phyloP scores from a whole-genome alignment of 768 basidiomycete genomes.

The Lactarius tabidus region DNA sequence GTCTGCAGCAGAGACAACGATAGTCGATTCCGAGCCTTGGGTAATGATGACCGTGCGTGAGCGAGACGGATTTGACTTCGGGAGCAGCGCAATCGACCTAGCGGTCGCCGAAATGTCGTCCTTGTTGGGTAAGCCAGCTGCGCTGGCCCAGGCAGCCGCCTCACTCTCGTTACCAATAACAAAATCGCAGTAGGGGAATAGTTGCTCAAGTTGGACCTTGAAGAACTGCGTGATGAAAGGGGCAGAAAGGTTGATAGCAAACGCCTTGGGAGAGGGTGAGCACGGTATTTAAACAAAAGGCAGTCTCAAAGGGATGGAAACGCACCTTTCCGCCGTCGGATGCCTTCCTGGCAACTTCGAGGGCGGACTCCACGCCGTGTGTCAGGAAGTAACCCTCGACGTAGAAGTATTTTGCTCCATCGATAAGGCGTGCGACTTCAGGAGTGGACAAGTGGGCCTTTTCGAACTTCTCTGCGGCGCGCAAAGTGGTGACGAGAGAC shows the following conservation, averaged over 20 bases:
- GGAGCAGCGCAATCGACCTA: conserved; percentile 63
- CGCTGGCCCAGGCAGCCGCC: conserved; percentile 79
- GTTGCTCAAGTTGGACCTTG: conserved; percentile 67
- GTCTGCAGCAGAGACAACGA: conserved; percentile 61
- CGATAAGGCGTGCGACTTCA: conserved; percentile 68
- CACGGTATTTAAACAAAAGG: background rate
- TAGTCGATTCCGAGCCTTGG: conserved; percentile 76
- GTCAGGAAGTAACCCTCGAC: conserved; percentile 94
- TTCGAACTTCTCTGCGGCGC: conserved; percentile 87
- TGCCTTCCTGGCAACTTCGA: conserved; percentile 75
- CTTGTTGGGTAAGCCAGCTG: conserved; percentile 62
- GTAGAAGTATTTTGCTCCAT: conserved; percentile 83
- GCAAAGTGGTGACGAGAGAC: conserved; percentile 89
- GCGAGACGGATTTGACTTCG: conserved; percentile 71
- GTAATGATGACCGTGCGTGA: conserved; percentile 88
- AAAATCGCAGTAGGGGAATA: conserved; percentile 83
- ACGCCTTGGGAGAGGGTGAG: conserved; percentile 49
- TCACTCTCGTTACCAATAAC: conserved; percentile 97
- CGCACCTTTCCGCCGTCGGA: conserved; percentile 70
- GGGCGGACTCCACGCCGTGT: conserved; percentile 71
- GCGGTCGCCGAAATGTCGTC: conserved; percentile 62
- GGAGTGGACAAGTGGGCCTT: conserved; percentile 74
- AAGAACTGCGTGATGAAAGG: conserved; percentile 98
- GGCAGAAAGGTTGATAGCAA: conserved; percentile 90
- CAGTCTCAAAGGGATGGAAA: background rate